These are phyloP conservation scores for Cryptococcus sp. DNA, from an alignment of 1,284 basidiomycete species.

Conservation along the genomic window DNA sequence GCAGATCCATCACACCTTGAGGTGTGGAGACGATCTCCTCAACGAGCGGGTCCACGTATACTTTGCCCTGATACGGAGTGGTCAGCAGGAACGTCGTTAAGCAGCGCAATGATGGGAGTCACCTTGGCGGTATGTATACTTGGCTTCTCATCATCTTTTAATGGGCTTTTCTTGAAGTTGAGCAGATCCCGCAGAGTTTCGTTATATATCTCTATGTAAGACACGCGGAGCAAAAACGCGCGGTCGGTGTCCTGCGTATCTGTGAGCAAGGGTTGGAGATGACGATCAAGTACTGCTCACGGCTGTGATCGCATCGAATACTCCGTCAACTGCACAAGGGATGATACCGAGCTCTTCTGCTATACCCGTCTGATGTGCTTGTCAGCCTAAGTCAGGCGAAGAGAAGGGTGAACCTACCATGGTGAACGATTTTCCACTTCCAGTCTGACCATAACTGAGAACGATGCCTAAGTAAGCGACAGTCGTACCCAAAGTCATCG, in stretches of 20 bases:
- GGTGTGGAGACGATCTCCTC: slow-evolving; percentile 60
- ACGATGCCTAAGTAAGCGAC: background rate
- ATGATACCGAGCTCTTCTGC: slow-evolving; percentile 59
- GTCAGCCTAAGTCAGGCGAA: background rate
- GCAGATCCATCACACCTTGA: slow-evolving; percentile 56
- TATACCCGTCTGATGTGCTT: slow-evolving; percentile 50
- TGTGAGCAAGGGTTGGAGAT: background rate
- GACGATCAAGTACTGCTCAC: slow-evolving; percentile 29
- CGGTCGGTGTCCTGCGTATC: slow-evolving; percentile 42
- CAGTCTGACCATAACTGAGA: slow-evolving; percentile 55
- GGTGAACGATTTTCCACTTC: slow-evolving; percentile 57
- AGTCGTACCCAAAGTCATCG: slow-evolving; percentile 2
- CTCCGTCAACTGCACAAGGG: slow-evolving; percentile 59
- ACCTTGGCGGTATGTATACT: slow-evolving; percentile 51
- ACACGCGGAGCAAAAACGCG: slow-evolving; percentile 57
- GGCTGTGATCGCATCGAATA: slow-evolving; percentile 57
- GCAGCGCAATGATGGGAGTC: slow-evolving; percentile 5
- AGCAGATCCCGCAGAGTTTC: slow-evolving; percentile 60
- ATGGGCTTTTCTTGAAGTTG: slow-evolving; percentile 42
- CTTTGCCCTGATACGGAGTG: slow-evolving; percentile 44
- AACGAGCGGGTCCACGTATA: slow-evolving; percentile 56
- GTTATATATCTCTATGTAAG: slow-evolving; percentile 64
- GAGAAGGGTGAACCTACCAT: slow-evolving; percentile 33
- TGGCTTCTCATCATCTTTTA: slow-evolving; percentile 46
- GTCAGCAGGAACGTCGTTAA: background rate